Base-by-base conservation (phyloP, 768 basidiomycete genomes). In the Lactarius trivialis region DNA sequence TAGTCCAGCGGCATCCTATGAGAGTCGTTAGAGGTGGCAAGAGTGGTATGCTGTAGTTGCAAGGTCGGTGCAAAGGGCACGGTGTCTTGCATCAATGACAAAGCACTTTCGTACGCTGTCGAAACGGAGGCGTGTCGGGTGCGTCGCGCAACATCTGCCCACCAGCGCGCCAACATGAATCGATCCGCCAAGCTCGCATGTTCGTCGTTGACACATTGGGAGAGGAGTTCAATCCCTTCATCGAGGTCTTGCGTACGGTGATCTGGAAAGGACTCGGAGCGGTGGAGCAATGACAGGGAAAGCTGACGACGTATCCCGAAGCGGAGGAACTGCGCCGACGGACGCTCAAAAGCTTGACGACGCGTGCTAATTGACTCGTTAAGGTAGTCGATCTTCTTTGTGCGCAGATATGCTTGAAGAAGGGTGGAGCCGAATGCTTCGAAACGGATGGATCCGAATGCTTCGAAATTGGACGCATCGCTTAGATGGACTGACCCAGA, bases 251-350 rank as follows among this genome's bases (percentile, higher is more conserved):
- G 43, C 4, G 21, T 24, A 24, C 21, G 21, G 4, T 12, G 4
- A 24, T n/a, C 8, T 21, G n/a, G 41, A n/a, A n/a, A n/a, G 9
- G 6, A n/a, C 41, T 9, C 0, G 11, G 6, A 21, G 0, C 43
- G 43, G 21, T n/a, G 2, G 21, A 24, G 11, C 11, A 45, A 24
- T 2, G 43, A 11, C 11, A 2, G 3, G 21, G 21, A 12, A 24
- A 45, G 11, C 11, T 0, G 1, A 21, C 4, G 0, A 21, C 0
- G 21, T 45, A 4, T 21, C 4, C 3, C 1, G 41, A 21, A 1
- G 41, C n/a, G 41, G 4, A 11, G 0, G n/a, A 1, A 21, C 4
- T 11, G 41, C 0, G 1, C 3, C 12, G 11, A 45, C 11, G 21
- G 43, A 11, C 11, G 0, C 11, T 21, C 43, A 21, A 12, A 2